phyloP scores from a whole-genome alignment of 192 early-diverging fungal genomes.

The Coemansia sp. region DNA sequence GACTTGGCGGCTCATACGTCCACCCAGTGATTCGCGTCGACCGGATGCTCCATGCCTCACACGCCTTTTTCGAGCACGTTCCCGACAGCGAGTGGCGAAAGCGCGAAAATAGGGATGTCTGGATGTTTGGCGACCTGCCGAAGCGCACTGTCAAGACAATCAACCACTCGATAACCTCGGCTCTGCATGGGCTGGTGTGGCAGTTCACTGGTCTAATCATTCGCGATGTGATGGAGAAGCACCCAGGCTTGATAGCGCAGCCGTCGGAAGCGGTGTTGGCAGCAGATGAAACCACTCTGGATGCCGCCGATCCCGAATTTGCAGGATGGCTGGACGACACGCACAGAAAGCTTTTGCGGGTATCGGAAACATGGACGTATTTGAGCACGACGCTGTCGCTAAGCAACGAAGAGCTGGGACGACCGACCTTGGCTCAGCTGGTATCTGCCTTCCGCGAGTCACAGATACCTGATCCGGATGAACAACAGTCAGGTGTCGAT shows the following conservation, averaged over 20 bases:
- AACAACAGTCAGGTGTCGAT: constrained; percentile 4
- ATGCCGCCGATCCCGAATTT: constrained; percentile 11
- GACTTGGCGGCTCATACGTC: constrained; percentile 2
- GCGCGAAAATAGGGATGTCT: constrained; percentile 58
- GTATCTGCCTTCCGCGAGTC: constrained; percentile 23
- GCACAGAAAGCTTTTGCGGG: constrained; percentile 15
- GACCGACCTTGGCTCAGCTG: constrained; percentile 25
- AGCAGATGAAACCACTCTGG: neutral
- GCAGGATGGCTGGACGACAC: constrained; percentile 27
- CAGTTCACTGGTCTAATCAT: constrained; percentile 40
- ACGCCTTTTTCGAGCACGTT: constrained; percentile 71
- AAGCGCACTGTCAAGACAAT: constrained; percentile 94
- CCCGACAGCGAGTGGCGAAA: constrained; percentile 88
- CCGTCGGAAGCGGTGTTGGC: constrained; percentile 8
- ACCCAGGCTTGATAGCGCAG: constrained; percentile 21
- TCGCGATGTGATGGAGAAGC: constrained; percentile 31
- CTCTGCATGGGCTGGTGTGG: constrained; percentile 45
- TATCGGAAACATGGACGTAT: constrained; percentile 43
- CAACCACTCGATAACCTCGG: constrained; percentile 70
- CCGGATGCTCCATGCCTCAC: neutral
- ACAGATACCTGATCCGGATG: constrained; percentile 10
- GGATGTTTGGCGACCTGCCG: constrained; percentile 88
- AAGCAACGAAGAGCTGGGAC: neutral
- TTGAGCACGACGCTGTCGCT: constrained; percentile 19
- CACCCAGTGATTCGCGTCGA: constrained; percentile 21